A percentile compares a stretch with the other conserved stretches of the same genome.
Conservation (phyloP, 2,329 filamentous ascomycete genomes). For the Colletotrichum lupini region DNA sequence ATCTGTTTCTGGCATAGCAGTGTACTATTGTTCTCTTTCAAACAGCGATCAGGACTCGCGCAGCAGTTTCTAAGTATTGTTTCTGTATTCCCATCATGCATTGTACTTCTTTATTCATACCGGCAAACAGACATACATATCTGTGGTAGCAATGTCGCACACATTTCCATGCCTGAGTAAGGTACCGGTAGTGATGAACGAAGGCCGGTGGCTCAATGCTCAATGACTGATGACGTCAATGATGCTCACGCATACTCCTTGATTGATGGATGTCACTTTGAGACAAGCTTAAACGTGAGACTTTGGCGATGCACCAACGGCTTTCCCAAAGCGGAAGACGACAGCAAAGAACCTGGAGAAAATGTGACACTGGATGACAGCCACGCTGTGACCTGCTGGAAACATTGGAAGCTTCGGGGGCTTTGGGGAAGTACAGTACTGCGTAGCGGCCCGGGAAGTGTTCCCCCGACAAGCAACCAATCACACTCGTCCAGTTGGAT, state of each 20-base stretch:
- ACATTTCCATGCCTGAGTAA: too few relatives aligned
- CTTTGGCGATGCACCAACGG: slow-evolving; percentile 10
- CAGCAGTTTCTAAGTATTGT: neutral
- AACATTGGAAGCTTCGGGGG: neutral
- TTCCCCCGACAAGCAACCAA: neutral
- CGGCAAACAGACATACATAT: too few relatives aligned
- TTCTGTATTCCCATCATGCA: neutral
- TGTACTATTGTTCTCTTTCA: neutral
- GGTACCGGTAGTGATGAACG: too few relatives aligned
- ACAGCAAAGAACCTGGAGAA: neutral
- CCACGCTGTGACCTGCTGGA: neutral
- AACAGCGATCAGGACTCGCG: neutral
- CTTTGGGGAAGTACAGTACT: too few relatives aligned
- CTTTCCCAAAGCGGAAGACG: neutral
- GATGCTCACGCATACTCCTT: neutral
- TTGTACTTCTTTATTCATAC: too few relatives aligned
- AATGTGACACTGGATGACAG: slow-evolving; percentile 27
- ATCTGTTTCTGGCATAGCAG: neutral
- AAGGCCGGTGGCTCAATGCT: too few relatives aligned
- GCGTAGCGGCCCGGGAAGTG: neutral
- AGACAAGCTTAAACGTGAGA: slow-evolving; percentile 15
- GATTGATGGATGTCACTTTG: neutral
- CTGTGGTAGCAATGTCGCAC: too few relatives aligned
- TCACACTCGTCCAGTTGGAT: neutral
- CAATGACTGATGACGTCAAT: neutral